phyloP scores from a whole-genome alignment of 441 rosid species.

The Bocquillonia castaneifolia region DNA sequence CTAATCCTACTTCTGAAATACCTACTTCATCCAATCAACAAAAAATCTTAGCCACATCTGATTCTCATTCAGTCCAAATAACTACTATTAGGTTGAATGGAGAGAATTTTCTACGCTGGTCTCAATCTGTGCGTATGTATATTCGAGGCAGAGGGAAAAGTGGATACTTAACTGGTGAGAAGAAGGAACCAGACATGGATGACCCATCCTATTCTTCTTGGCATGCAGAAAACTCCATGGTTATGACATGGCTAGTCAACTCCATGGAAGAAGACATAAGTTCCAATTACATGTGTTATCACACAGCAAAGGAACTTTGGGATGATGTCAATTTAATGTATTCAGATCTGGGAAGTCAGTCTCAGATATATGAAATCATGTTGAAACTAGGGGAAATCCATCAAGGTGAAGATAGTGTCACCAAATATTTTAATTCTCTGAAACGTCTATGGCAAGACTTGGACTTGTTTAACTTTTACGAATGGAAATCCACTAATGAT shows the following conservation, averaged over 20 bases:
- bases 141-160: neutral
- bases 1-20: too few relatives aligned
- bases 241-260: neutral
- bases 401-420: neutral
- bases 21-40: too few relatives aligned
- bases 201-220: neutral
- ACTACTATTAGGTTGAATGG: neutral
- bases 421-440: neutral
- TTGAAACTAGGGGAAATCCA: neutral
- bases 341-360: neutral
- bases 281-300: neutral
- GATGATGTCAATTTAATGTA: neutral
- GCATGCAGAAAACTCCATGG: neutral
- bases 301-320: neutral
- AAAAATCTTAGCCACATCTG: too few relatives aligned
- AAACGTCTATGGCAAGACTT: neutral
- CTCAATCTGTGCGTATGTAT: conserved; percentile 5
- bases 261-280: conserved; percentile 5
- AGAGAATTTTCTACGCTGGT: neutral
- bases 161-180: neutral
- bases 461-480: neutral
- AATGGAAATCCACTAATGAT: neutral
- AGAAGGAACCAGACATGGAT: neutral
- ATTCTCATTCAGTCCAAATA: neutral
- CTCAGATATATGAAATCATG: neutral